phyloP scores from a whole-genome alignment of 1,284 basidiomycete genomes.

The Schizophyllum commune region DNA sequence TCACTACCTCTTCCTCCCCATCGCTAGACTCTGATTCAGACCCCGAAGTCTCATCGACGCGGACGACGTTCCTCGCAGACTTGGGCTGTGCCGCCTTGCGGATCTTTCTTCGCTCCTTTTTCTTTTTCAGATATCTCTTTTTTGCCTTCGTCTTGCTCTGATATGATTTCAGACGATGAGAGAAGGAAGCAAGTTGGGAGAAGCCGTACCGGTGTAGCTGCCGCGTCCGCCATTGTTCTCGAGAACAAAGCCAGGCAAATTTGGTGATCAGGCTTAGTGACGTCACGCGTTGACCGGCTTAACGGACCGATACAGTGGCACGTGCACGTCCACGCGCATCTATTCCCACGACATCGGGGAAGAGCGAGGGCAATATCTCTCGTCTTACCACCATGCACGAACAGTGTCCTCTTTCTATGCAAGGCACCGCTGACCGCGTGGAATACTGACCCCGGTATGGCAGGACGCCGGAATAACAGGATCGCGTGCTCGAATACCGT shows the following conservation, averaged over 20 bases:
- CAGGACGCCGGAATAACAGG: too few relatives aligned
- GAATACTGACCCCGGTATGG: too few relatives aligned
- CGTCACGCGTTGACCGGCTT: background rate
- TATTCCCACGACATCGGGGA: too few relatives aligned
- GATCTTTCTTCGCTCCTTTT: slow-evolving; percentile 53
- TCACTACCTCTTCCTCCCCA: slow-evolving; percentile 10
- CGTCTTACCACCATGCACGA: too few relatives aligned
- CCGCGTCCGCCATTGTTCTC: background rate
- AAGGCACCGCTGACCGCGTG: too few relatives aligned
- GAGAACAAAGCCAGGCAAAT: background rate
- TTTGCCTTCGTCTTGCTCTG: slow-evolving; percentile 51
- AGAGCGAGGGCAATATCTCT: too few relatives aligned
- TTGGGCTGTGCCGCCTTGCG: slow-evolving; percentile 29
- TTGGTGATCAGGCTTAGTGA: background rate
- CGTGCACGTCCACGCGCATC: too few relatives aligned
- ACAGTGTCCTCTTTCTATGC: too few relatives aligned
- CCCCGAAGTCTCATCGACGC: slow-evolving; percentile 13
- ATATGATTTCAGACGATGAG: background rate
- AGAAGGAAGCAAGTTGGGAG: background rate
- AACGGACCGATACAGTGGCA: too few relatives aligned
- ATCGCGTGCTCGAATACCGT: too few relatives aligned
- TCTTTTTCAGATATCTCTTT: slow-evolving; percentile 57
- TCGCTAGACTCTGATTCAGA: slow-evolving; percentile 6
- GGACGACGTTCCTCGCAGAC: slow-evolving; percentile 9
- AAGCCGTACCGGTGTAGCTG: background rate